Conservation (phyloP, 169 alveolate genomes). For the Cryptosporidium meleagridis region DNA sequence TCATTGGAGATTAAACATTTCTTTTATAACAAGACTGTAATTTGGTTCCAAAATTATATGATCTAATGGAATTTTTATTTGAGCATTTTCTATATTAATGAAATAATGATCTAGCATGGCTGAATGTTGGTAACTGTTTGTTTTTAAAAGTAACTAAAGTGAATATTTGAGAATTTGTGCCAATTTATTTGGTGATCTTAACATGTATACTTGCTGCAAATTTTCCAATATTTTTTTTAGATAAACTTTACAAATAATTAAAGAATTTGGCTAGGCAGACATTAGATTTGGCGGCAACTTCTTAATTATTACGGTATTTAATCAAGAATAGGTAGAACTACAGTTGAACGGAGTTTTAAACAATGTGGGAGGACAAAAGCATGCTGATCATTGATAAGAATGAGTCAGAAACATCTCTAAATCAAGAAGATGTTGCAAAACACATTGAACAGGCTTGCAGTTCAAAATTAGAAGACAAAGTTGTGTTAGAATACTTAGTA, state of each 20-base stretch:
- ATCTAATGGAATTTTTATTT: too few relatives aligned
- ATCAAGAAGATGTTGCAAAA: not conserved
- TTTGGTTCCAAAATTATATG: too few relatives aligned
- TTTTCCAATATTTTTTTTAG: not conserved
- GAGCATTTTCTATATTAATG: too few relatives aligned
- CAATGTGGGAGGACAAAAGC: not conserved
- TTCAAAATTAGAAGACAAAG: constrained; percentile 21
- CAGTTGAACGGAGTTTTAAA: not conserved
- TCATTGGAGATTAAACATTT: not conserved
- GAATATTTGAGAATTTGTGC: not conserved
- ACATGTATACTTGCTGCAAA: not conserved
- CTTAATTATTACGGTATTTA: not conserved
- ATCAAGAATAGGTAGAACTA: not conserved
- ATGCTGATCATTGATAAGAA: constrained; percentile 7
- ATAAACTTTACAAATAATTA: too few relatives aligned
- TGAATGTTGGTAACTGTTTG: not conserved
- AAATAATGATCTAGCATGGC: too few relatives aligned
- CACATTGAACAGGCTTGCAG: constrained; percentile 27
- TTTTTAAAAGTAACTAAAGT: not conserved
- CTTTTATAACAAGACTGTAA: not conserved
- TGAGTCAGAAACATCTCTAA: not conserved
- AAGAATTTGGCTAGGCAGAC: not conserved
- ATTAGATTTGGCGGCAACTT: not conserved
- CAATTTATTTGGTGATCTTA: too few relatives aligned
- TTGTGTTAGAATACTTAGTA: constrained; percentile 28